These are phyloP conservation scores for Mollisiaceae sp. DNA, from an alignment of 2,329 filamentous ascomycete species.

Conservation along the genomic window DNA sequence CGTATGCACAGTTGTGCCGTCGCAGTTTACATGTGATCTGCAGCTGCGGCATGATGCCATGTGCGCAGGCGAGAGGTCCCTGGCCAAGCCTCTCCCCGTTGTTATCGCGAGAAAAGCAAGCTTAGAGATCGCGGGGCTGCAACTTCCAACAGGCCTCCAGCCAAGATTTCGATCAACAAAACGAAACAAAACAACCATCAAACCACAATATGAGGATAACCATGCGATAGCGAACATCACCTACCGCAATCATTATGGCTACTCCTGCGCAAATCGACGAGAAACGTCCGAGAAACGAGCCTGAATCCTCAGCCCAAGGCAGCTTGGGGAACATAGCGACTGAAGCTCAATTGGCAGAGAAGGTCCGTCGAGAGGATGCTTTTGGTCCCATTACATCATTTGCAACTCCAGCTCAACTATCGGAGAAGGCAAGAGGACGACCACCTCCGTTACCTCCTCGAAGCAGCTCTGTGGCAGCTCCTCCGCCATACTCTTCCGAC, in stretches of 20 bases:
- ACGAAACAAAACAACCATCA: constrained; percentile 11
- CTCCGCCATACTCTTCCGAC: constrained; percentile 39
- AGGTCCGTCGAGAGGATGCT: constrained; percentile 21
- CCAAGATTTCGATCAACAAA: constrained; percentile 8
- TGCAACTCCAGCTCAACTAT: constrained; percentile 29
- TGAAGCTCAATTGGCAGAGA: constrained; percentile 31
- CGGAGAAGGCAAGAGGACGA: constrained; percentile 25
- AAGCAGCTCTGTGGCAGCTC: constrained; percentile 29
- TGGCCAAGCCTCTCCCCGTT: constrained; percentile 8
- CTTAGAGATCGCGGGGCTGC: constrained; percentile 10
- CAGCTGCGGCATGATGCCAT: constrained; percentile 11
- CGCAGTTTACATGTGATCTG: background rate
- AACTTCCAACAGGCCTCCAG: background rate
- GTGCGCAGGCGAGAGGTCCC: background rate
- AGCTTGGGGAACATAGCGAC: constrained; percentile 23
- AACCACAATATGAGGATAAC: background rate
- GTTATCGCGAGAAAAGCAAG: constrained; percentile 10
- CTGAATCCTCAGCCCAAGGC: constrained; percentile 12
- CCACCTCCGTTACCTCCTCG: constrained; percentile 40
- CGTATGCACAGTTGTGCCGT: background rate
- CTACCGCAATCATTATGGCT: background rate
- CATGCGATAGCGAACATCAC: background rate
- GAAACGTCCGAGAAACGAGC: constrained; percentile 13
- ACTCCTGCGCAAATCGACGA: constrained; percentile 15
- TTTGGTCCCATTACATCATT: constrained; percentile 5